A percentile compares a stretch with the other conserved stretches of the same genome.
Evolutionary conservation across 257 asterid genomes (phyloP).

Genomic region (Voacanga thouarsii): DNA sequence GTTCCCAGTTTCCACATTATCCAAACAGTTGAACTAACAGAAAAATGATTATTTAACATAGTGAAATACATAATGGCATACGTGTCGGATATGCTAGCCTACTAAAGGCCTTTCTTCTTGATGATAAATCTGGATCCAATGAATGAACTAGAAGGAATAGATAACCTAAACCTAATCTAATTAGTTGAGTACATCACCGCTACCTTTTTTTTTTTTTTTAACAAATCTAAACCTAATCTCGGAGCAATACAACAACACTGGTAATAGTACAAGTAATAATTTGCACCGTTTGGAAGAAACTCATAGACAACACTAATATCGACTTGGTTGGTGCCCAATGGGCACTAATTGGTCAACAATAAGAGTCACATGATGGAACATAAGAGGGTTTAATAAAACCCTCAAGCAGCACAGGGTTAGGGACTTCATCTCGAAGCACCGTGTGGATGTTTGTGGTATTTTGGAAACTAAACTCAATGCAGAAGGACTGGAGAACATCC

Average conservation of each 20-base stretch:
- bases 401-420: no score
- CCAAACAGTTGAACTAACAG: neutral
- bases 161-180: conserved; percentile 57
- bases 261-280: neutral
- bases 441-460: no score
- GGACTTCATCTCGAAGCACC: no score
- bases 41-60: neutral
- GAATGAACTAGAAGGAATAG: conserved; percentile 67
- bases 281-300: no score
- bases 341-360: no score
- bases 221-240: conserved; percentile 4
- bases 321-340: no score
- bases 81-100: conserved; percentile 62
- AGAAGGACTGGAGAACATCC: no score
- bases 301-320: no score
- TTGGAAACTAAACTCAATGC: no score
- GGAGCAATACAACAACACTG: neutral
- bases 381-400: no score
- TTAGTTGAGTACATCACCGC: conserved; percentile 48
- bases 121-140: conserved; percentile 83
- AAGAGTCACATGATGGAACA: no score
- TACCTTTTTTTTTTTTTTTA: neutral
- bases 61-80: conserved; percentile 41
- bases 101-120: conserved; percentile 78
- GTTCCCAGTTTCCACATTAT: neutral